phyloP scores from a whole-genome alignment of 208 protist species.

The Acanthamoeba royreba region DNA sequence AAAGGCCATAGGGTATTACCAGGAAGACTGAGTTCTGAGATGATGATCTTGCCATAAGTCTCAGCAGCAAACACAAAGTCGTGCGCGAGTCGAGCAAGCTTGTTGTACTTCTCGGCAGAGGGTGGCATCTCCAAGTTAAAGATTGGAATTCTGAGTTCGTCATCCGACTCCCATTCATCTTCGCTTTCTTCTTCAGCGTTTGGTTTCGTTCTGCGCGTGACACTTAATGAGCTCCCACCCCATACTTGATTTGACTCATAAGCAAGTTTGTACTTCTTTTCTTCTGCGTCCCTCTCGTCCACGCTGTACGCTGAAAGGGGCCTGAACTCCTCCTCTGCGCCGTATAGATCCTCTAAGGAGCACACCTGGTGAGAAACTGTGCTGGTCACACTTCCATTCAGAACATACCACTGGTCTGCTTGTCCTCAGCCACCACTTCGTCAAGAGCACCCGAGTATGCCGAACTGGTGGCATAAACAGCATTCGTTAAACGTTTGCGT shows the following conservation, averaged over 20 bases:
- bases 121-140: not conserved
- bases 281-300: no score
- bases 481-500: not conserved
- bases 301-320: no score
- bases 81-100: not conserved
- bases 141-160: no score
- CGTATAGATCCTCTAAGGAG: no score
- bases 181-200: not conserved
- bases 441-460: not conserved
- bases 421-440: not conserved
- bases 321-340: no score
- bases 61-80: not conserved
- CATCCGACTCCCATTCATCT: not conserved
- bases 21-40: not conserved
- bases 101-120: not conserved
- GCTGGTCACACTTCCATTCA: no score
- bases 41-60: conserved; percentile 23
- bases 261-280: no score
- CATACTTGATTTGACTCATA: no score
- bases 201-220: not conserved
- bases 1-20: not conserved
- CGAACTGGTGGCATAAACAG: not conserved
- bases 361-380: no score
- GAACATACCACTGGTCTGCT: not conserved
- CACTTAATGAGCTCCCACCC: no score